Percentiles rank a stretch among this genome's conserved stretches.
These are phyloP conservation scores for Paecilomyces niveus DNA, from an alignment of 2,329 filamentous ascomycete genomes.

Conservation along the genomic window DNA sequence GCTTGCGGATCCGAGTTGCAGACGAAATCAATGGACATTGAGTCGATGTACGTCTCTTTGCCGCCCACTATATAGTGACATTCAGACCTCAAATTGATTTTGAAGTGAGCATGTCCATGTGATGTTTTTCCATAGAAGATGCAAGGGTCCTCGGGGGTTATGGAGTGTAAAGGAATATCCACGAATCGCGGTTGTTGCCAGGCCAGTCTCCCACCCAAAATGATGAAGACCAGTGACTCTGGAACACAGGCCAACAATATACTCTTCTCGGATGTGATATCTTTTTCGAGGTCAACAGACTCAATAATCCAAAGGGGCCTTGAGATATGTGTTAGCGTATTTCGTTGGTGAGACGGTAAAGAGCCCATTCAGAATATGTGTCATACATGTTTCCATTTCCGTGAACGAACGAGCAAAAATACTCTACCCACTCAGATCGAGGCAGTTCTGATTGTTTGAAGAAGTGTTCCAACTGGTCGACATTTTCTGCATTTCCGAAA, in stretches of 20 bases:
- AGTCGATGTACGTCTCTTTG: neutral
- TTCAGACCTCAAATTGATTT: neutral
- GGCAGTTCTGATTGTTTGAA: neutral
- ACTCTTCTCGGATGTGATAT: neutral
- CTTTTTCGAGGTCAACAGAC: neutral
- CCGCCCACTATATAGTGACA: slow-evolving; percentile 6
- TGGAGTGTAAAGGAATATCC: neutral
- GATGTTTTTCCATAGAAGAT: neutral
- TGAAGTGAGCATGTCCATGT: neutral
- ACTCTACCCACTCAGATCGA: neutral
- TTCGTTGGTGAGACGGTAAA: neutral
- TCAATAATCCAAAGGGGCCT: neutral
- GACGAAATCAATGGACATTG: slow-evolving; percentile 2
- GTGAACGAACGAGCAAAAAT: neutral
- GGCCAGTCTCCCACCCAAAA: neutral
- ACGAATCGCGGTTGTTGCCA: neutral
- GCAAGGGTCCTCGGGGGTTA: neutral
- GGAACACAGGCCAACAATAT: neutral
- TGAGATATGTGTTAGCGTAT: neutral
- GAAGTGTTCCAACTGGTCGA: slow-evolving; percentile 1
- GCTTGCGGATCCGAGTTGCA: slow-evolving; percentile 6
- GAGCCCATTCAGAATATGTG: neutral
- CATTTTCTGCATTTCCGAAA: slow-evolving; percentile 6
- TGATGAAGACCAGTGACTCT: neutral
- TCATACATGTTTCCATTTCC: neutral